Conservation (phyloP, 202 grass and related monocot species). For the Alloteropsis angusta region DNA sequence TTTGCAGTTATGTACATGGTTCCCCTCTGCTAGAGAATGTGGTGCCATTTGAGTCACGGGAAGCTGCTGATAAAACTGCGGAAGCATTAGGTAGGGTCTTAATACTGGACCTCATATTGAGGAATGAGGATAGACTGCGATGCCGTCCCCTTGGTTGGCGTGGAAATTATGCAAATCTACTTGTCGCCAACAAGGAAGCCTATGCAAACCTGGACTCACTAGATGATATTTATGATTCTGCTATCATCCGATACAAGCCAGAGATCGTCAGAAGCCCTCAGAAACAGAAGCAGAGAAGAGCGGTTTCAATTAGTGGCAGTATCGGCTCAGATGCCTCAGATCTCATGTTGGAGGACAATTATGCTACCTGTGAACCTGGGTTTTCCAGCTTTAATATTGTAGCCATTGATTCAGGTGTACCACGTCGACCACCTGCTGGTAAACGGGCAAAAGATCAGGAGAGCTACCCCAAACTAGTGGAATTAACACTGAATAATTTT, state of each 20-base stretch:
- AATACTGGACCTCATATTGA: slow-evolving; percentile 77
- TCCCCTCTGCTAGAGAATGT: slow-evolving; percentile 65
- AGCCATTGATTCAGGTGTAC: slow-evolving; percentile 80
- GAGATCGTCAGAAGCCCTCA: slow-evolving; percentile 40
- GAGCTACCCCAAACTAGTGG: slow-evolving; percentile 74
- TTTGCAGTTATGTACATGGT: slow-evolving; percentile 82
- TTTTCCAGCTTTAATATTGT: slow-evolving; percentile 56
- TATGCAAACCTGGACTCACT: slow-evolving; percentile 64
- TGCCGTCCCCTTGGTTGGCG: slow-evolving; percentile 86
- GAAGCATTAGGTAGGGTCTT: slow-evolving; percentile 81
- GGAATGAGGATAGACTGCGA: slow-evolving; percentile 84
- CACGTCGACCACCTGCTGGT: slow-evolving; percentile 66
- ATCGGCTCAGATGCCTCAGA: slow-evolving; percentile 45
- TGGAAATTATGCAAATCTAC: slow-evolving; percentile 83
- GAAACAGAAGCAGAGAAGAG: slow-evolving; percentile 57
- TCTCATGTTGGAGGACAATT: slow-evolving; percentile 16
- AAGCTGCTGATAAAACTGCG: slow-evolving; percentile 62
- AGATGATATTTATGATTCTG: slow-evolving; percentile 42
- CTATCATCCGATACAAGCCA: slow-evolving; percentile 53
- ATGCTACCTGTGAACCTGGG: slow-evolving; percentile 27
- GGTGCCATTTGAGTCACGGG: slow-evolving; percentile 48
- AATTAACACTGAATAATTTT: slow-evolving; percentile 67
- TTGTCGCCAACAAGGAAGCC: slow-evolving; percentile 52
- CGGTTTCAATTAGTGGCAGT: slow-evolving; percentile 63
- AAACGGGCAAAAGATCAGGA: slow-evolving; percentile 82